Base-by-base conservation (phyloP, 2,329 filamentous ascomycete species). In the Phaeosphaeriaceae sp. region DNA sequence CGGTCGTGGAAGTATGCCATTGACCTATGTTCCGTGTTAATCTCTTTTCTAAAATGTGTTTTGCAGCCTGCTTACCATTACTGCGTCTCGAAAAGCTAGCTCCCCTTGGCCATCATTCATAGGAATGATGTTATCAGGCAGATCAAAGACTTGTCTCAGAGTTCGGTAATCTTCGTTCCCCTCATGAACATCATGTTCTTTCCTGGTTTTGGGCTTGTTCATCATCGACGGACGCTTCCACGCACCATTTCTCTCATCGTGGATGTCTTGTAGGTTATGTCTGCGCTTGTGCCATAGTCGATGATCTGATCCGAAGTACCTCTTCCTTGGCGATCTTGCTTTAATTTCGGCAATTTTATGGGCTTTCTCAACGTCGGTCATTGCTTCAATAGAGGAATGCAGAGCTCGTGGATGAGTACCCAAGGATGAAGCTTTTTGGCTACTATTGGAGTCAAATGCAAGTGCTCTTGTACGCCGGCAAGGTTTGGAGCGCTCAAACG, bases 311-410 rank as follows among this genome's bases (percentile, higher is more conserved):
- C 60, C 58, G 20, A 64, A 64, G 7, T 51, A 52, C 12, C 64
- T 54, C 50, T 77, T 78, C 28, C 72, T 64, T 1, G 64, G 68
- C 3, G 71, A 71, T 1, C 75, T 65, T 12, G 50, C 43, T 50
- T 54, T 57, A 45, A 68, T 70, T 33, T 66, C 56, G 26, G 43
- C 49, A 26, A 66, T 61, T 39, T 64, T 68, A 13, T 26, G 23
- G 15, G 50, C 41, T 16, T 51, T 68, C 8, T 66, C 58, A n/a
- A 41, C 45, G 23, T 53, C 20, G 0, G 55, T 62, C 64, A 66
- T 64, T 11, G 34, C 46, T 30, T 62, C 54, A 3, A 58, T 51
- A 3, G 55, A 50, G 3, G 44, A 33, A 37, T 35, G 36, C 11
- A 8, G 23, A 16, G 20, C 37, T 30, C 51, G 49, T 8, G 42